Base-by-base conservation (phyloP, 2,329 filamentous ascomycete species). In the Colletotrichum filicis region DNA sequence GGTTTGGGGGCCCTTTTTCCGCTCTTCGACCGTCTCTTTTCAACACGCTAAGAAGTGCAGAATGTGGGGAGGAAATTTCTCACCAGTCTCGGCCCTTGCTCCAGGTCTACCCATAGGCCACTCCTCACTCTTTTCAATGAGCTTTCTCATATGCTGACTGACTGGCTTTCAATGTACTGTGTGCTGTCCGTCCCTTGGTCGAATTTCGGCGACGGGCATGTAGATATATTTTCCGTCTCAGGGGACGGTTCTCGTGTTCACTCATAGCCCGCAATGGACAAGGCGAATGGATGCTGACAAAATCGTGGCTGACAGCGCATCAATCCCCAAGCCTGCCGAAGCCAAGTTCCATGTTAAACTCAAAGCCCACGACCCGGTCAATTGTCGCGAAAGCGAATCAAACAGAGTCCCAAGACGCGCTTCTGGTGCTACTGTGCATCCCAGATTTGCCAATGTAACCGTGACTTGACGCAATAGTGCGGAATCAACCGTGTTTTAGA, bases 1-100 rank as follows among this genome's bases (percentile, higher is more conserved):
- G 59, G 66, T 59, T 72, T 28, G 55, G 32, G 61, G 61, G 46
- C 42, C 42, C 11, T 62, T 62, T 62, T 32, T 16, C 19, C 24
- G 42, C 42, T n/a, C 16, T 11, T 49, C 19, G 37, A 53, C 42
- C 35, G 61, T 24, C 22, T 22, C 24, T 58, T 49, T 57, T 52
- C 68, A 62, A 62, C 49, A 28, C 68, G 63, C 68, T 68, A 68
- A 30, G 52, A 57, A 62, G 12, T 28, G 66, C 28, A 55, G 32
- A 60, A 52, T 73, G 66, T 73, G 70, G 70, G 66, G 59, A 49
- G 46, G 42, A 14, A 53, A 53, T 53, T 30, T 30, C 42, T 30
- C 32, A 35, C 32, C 32, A 35, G 32, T 32, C 28, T 63, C n/a
- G 11, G 22, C 19, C 37, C 42, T 63, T 52, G 35, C 22, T 35